Evolutionary conservation across 2,329 filamentous ascomycete genomes (phyloP).

Genomic region (Ophidiomyces ophidiicola): DNA sequence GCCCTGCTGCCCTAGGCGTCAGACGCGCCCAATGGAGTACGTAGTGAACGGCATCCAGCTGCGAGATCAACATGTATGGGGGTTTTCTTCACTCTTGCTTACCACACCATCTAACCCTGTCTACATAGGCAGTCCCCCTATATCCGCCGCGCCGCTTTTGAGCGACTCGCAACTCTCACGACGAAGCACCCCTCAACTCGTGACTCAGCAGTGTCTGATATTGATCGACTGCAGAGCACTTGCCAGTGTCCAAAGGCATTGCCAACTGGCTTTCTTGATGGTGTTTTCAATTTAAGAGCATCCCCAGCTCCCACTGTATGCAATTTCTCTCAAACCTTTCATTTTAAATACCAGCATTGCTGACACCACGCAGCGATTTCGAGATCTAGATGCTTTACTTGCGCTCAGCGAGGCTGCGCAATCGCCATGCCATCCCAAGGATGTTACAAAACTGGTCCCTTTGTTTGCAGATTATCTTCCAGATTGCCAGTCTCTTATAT

Average conservation of each 20-base stretch:
- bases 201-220: conserved; percentile 21
- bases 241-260: conserved; percentile 17
- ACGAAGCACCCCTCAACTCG: conserved; percentile 24
- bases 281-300: conserved; percentile 26
- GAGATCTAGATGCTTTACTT: conserved; percentile 83
- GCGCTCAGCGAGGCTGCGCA: conserved; percentile 85
- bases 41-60: not conserved
- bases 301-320: conserved; percentile 31
- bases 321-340: conserved; percentile 17
- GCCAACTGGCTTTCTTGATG: conserved; percentile 22
- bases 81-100: not conserved
- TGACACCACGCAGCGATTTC: conserved; percentile 49
- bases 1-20: too few relatives aligned
- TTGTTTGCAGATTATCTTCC: conserved; percentile 76
- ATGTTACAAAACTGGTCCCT: conserved; percentile 63
- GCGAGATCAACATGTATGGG: conserved; percentile 1
- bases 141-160: conserved; percentile 29
- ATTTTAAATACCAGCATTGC: not conserved
- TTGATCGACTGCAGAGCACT: conserved; percentile 27
- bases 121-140: conserved; percentile 9
- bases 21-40: not conserved
- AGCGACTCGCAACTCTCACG: conserved; percentile 34
- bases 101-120: not conserved
- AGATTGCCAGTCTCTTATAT: conserved; percentile 67
- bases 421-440: conserved; percentile 54